Base-by-base conservation (phyloP, 805 yeast genomes). In the Metschnikowia hibisci region DNA sequence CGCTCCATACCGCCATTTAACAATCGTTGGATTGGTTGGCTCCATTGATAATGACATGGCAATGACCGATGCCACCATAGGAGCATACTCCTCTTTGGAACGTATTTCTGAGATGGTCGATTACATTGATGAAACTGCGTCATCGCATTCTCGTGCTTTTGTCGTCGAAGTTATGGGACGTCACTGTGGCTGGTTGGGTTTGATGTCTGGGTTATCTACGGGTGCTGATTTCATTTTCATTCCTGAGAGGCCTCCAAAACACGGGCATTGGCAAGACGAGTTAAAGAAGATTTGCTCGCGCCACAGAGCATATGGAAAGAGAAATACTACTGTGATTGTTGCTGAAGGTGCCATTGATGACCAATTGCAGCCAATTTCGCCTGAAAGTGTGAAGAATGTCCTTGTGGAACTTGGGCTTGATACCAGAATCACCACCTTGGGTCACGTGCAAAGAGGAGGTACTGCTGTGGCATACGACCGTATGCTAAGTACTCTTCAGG, bases 361-460 rank as follows among this genome's bases (percentile, higher is more conserved):
- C 53, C 82, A 87, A 47, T 75, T 91, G 61, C 74, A 81, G 45
- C 95, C 93, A 34, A 87, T 93, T 55, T 76, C 90, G 9, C 76
- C 95, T 13, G 80, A 81, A 27, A 80, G 81, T 50, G 98, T 93
- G 46, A 83, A 84, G 66, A 80, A 87, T 41, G 93, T 84, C 13
- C 73, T 93, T 46, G 87, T 86, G 36, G 82, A 82, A 43, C 70
- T 93, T 49, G 96, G 96, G 10, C 76, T 93, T 43, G 99, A 93
- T 63, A 91, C 98, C 4, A 81, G 98, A 64, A 83, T 91, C 56
- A 93, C 99, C 32, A 87, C 95, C 10, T 74, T 93, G 55, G 99
- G 99, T 43, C 99, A 93, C 64, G 97, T 93, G 42, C 99, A 93
- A 74, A 81, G 99, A 69, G 99, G 99, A 71, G 99, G 99, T 66